Evolutionary conservation across 768 basidiomycete species (phyloP).

Genomic region (Boletus patriciae): DNA sequence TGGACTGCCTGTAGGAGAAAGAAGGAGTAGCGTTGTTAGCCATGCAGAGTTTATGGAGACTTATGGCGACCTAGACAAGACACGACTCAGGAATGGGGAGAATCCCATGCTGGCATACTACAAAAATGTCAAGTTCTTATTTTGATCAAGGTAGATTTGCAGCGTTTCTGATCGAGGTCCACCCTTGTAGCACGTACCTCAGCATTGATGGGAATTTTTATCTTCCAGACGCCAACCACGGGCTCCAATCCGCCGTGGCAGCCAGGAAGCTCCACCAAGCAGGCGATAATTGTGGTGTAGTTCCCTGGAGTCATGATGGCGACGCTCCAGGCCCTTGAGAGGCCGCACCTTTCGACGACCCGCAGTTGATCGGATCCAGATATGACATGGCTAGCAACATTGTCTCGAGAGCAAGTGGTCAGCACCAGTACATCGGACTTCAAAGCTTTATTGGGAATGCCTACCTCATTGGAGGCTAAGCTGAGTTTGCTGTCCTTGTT

Average conservation of each 20-base stretch:
- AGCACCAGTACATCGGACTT: no score
- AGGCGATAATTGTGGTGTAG: background rate
- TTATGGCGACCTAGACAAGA: conserved; percentile 74
- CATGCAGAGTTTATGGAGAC: conserved; percentile 88
- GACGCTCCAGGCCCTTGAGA: background rate
- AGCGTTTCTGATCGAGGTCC: background rate
- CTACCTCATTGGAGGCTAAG: no score
- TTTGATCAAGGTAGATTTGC: conserved; percentile 42
- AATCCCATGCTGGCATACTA: conserved; percentile 90
- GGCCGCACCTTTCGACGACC: background rate
- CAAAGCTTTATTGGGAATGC: background rate
- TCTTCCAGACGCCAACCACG: background rate
- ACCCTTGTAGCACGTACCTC: background rate
- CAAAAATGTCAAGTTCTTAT: conserved; percentile 91
- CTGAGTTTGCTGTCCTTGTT: no score
- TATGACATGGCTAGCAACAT: no score
- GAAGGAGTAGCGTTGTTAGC: conserved; percentile 78
- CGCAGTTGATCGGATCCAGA: background rate
- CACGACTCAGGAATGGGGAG: conserved; percentile 75
- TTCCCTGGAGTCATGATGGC: background rate
- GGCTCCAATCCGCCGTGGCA: background rate
- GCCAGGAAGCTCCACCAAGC: background rate
- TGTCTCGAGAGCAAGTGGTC: background rate
- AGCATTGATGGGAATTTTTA: background rate
- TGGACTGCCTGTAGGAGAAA: conserved; percentile 77